Evolutionary conservation across 352 stramenopile genomes (phyloP).

Genomic region (Phytophthora megakarya): DNA sequence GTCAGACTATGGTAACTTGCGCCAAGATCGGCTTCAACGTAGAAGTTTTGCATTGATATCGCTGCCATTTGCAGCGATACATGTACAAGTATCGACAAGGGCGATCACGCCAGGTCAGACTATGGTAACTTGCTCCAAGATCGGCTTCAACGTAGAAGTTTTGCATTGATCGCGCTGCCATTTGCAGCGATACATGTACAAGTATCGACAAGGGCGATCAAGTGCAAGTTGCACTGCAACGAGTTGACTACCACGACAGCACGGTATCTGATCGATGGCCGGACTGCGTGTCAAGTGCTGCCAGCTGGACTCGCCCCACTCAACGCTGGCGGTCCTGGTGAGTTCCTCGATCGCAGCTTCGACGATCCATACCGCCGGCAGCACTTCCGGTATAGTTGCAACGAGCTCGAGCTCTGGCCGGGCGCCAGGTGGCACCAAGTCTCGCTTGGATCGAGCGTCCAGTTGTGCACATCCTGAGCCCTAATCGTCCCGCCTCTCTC

Average conservation of each 20-base stretch:
- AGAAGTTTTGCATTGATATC: not conserved
- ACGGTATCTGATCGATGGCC: not conserved
- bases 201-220: not conserved
- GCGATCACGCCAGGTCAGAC: no score
- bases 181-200: no score
- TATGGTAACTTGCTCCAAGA: not conserved
- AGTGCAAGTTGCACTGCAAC: not conserved
- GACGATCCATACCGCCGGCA: not conserved
- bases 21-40: not conserved
- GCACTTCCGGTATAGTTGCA: not conserved
- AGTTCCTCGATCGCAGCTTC: no score
- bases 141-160: not conserved
- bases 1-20: not conserved
- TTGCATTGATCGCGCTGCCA: not conserved
- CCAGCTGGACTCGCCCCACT: not conserved
- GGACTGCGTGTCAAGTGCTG: not conserved
- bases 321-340: no score
- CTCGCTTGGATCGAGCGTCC: conserved; percentile 11
- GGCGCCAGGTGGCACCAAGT: conserved; percentile 10
- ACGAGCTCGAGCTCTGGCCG: not conserved
- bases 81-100: not conserved
- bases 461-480: conserved; percentile 34
- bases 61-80: not conserved
- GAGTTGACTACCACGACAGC: not conserved
- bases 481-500: conserved; percentile 36